Evolutionary conservation across 2,329 filamentous ascomycete species (phyloP).

Genomic region (Lecanoromycetidae sp.): DNA sequence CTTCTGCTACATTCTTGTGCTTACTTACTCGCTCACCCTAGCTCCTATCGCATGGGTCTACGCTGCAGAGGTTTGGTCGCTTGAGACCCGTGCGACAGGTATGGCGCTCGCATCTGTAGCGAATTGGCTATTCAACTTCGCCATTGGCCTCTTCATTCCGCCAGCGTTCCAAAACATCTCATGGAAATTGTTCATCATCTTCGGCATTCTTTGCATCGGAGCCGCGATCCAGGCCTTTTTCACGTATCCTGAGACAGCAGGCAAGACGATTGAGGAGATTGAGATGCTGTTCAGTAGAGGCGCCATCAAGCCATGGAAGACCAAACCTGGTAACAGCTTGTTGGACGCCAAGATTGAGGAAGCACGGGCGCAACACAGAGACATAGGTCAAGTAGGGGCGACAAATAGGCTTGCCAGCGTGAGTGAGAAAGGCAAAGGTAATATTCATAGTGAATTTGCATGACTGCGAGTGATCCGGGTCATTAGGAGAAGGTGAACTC

Average conservation of each 20-base stretch:
- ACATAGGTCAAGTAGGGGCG: no score
- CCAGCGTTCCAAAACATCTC: conserved; percentile 47
- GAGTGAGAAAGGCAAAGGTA: no score
- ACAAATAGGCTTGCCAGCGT: no score
- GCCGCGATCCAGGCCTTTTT: conserved; percentile 36
- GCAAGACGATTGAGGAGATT: conserved; percentile 30
- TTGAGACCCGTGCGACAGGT: conserved; percentile 48
- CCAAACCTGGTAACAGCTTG: conserved; percentile 24
- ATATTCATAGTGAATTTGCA: no score
- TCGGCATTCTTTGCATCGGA: conserved; percentile 36
- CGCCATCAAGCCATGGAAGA: conserved; percentile 25
- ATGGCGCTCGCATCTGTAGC: conserved; percentile 46
- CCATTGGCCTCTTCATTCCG: conserved; percentile 46
- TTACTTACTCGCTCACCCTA: conserved; percentile 48
- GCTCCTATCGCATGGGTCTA: conserved; percentile 52
- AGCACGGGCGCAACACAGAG: conserved; percentile 19
- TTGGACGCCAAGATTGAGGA: conserved; percentile 24
- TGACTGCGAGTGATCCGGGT: no score
- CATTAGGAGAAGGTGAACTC: no score
- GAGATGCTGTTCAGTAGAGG: conserved; percentile 26
- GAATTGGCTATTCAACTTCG: conserved; percentile 50
- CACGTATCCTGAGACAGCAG: conserved; percentile 29
- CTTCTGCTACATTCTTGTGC: conserved; percentile 51
- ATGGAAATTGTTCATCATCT: conserved; percentile 42
- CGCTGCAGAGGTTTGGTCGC: conserved; percentile 50